These are phyloP conservation scores for Cordyceps javanica DNA, from an alignment of 2,329 filamentous ascomycete genomes.

Conservation along the genomic window DNA sequence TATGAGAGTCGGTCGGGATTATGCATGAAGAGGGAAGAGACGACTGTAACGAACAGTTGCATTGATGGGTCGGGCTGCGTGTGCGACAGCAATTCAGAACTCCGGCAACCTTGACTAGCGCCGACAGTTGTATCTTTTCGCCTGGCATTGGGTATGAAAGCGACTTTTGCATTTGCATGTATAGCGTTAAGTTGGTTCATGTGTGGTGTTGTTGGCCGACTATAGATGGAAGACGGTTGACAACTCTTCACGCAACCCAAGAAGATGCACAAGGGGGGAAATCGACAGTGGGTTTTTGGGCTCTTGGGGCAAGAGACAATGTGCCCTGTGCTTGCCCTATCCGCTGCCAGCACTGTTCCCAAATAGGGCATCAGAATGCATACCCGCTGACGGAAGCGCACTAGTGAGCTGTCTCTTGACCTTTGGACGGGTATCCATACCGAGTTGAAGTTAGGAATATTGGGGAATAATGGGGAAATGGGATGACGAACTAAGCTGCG, in stretches of 20 bases:
- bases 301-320: not conserved
- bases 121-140: too few relatives aligned
- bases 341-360: conserved; percentile 10
- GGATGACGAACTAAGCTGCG: conserved; percentile 4
- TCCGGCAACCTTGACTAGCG: too few relatives aligned
- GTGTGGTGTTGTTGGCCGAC: not conserved
- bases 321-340: conserved; percentile 7
- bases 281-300: not conserved
- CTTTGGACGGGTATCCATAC: not conserved
- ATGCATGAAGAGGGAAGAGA: not conserved
- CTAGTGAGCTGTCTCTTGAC: not conserved
- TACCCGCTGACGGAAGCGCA: conserved; percentile 7
- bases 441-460: not conserved
- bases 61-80: too few relatives aligned
- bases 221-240: not conserved
- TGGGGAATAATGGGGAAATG: conserved; percentile 3
- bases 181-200: not conserved
- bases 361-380: conserved; percentile 7
- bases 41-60: too few relatives aligned
- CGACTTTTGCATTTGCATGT: too few relatives aligned
- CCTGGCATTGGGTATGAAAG: too few relatives aligned
- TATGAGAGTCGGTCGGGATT: not conserved
- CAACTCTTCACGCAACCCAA: not conserved
- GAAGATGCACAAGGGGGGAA: not conserved
- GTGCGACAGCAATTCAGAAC: too few relatives aligned